Base-by-base conservation (phyloP, 768 basidiomycete genomes). In the Agrocybe praecox region DNA sequence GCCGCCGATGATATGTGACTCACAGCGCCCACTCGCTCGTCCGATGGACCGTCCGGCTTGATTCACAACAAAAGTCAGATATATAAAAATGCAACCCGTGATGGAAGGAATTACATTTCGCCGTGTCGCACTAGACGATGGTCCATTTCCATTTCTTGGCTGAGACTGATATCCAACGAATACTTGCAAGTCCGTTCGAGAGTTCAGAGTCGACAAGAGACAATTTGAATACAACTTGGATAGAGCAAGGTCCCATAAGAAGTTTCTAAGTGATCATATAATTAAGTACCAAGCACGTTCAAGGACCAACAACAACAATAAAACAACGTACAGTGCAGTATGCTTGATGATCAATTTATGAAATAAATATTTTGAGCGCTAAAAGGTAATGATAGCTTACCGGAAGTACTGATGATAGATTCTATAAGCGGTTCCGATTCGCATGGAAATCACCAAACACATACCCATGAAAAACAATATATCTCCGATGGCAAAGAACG, bases 141-240 rank as follows among this genome's bases (percentile, higher is more conserved):
- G 56, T 21, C 36, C 36, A n/a, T 40, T 40, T 40, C 36, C 36
- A 2, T 67, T 59, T 6, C 65, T 62, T 24, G 61, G 57, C 34
- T 65, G 62, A 10, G 71, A 68, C 11, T 65, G 62, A 40, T 57
- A 66, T 48, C 57, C 65, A 2, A 66, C 63, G 42, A 66, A 57
- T 6, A 66, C 65, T 32, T 74, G 74, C 17, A 78, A 49, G 6
- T 65, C 43, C 9, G 72, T 67, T 8, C 80, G 74, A 23, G 80
- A 76, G 49, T 82, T 81, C 22, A 82, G 70, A 3, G 80, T 79
- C 5, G 80, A 81, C 34, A 82, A 62, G 6, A 81, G 67, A 51
- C 78, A 80, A 52, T 81, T 82, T 18, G 77, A 55, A 61, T 82
- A 82, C 8, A 82, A 69, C 52, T 80, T 81, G 1, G 78, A 73